These are phyloP conservation scores for Suillus tomentosus DNA, from an alignment of 768 basidiomycete species.

Conservation along the genomic window DNA sequence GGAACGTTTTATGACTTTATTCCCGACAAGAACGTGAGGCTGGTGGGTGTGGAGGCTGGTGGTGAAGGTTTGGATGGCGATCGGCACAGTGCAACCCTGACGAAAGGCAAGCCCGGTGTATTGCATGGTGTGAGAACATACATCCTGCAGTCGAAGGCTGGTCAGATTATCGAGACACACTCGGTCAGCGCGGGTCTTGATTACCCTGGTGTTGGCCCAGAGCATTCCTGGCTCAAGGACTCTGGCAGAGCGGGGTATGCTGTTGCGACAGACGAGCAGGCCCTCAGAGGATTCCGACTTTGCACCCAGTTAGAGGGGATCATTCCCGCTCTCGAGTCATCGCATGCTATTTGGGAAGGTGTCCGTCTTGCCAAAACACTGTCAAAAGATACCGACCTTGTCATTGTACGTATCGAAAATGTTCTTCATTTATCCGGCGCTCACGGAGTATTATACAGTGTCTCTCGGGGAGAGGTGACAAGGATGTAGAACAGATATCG, in stretches of 20 bases:
- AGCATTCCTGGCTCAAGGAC: constrained; percentile 97
- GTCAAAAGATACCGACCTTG: constrained; percentile 82
- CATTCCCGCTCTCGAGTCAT: constrained; percentile 95
- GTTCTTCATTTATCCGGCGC: neutral
- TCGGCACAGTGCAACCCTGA: constrained; percentile 89
- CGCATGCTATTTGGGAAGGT: constrained; percentile 95
- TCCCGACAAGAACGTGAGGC: constrained; percentile 76
- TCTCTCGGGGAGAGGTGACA: constrained; percentile 93
- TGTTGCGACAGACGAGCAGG: constrained; percentile 91
- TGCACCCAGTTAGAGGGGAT: constrained; percentile 95
- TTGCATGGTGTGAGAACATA: constrained; percentile 96
- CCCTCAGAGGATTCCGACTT: constrained; percentile 88
- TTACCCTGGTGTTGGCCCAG: constrained; percentile 97
- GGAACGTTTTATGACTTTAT: constrained; percentile 99
- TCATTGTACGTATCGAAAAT: constrained; percentile 66
- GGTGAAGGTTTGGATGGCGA: constrained; percentile 91
- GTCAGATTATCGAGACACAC: constrained; percentile 97
- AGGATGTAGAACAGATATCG: constrained; percentile 98
- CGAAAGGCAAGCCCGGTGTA: constrained; percentile 90
- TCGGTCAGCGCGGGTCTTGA: constrained; percentile 96
- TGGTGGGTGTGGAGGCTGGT: constrained; percentile 96
- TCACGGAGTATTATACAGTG: constrained; percentile 51
- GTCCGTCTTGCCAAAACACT: constrained; percentile 82
- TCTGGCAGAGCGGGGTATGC: constrained; percentile 92
- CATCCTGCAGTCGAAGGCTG: constrained; percentile 82